phyloP scores from a whole-genome alignment of 2,329 filamentous ascomycete species.

The Colletotrichum filicis region DNA sequence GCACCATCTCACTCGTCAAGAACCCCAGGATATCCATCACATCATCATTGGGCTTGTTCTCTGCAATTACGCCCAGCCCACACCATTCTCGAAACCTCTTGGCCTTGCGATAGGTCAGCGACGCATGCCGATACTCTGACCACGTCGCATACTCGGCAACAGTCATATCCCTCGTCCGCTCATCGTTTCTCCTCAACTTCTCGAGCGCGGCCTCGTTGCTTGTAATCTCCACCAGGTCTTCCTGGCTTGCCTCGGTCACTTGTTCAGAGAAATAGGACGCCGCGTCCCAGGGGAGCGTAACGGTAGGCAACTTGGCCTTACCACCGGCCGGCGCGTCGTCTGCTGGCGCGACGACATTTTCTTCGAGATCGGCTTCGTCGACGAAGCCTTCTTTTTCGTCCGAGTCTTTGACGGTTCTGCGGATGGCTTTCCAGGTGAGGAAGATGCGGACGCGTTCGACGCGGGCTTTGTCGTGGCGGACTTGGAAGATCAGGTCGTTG shows the following conservation, averaged over 20 bases:
- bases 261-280: slow-evolving; percentile 31
- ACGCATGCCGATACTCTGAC: slow-evolving; percentile 39
- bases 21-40: slow-evolving; percentile 38
- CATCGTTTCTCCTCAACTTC: slow-evolving; percentile 32
- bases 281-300: slow-evolving; percentile 32
- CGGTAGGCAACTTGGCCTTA: slow-evolving; percentile 22
- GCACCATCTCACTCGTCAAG: slow-evolving; percentile 38
- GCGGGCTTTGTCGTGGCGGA: slow-evolving; percentile 38
- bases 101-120: slow-evolving; percentile 37
- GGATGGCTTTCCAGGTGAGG: slow-evolving; percentile 39
- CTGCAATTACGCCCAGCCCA: slow-evolving; percentile 35
- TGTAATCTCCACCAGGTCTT: slow-evolving; percentile 11
- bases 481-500: slow-evolving; percentile 40
- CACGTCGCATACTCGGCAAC: slow-evolving; percentile 37
- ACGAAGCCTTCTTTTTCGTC: slow-evolving; percentile 33
- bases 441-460: slow-evolving; percentile 38
- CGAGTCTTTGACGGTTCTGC: slow-evolving; percentile 35
- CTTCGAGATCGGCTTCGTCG: slow-evolving; percentile 28
- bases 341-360: not conserved
- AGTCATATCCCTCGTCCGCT: slow-evolving; percentile 37
- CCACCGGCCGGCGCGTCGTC: not conserved
- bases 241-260: slow-evolving; percentile 17
- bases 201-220: slow-evolving; percentile 31
- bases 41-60: slow-evolving; percentile 36
- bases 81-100: slow-evolving; percentile 38